Evolutionary conservation across 805 yeast species (phyloP).

Genomic region (Brettanomyces sp.): DNA sequence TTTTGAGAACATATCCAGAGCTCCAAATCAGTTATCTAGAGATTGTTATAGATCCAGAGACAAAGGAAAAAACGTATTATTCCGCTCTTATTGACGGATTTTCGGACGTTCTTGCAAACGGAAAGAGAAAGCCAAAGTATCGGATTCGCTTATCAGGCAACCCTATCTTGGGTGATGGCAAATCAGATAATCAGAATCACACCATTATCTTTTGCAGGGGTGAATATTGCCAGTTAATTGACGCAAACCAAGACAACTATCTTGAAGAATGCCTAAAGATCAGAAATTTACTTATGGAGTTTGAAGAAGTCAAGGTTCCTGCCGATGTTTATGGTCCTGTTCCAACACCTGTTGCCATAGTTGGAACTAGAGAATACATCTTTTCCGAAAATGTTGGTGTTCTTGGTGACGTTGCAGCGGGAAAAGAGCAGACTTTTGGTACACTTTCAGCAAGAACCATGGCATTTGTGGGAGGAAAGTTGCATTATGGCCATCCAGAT

Average conservation of each 20-base stretch:
- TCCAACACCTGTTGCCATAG: slow-evolving; percentile 61
- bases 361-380: slow-evolving; percentile 78
- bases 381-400: slow-evolving; percentile 78
- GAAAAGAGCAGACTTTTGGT: slow-evolving; percentile 83
- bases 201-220: slow-evolving; percentile 70
- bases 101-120: slow-evolving; percentile 50
- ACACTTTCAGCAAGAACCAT: slow-evolving; percentile 75
- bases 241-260: slow-evolving; percentile 79
- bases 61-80: slow-evolving; percentile 39
- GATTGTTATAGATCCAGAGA: slow-evolving; percentile 35
- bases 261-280: slow-evolving; percentile 76
- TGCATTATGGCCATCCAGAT: slow-evolving; percentile 85
- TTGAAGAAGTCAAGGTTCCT: slow-evolving; percentile 41
- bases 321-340: slow-evolving; percentile 17
- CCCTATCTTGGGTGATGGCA: slow-evolving; percentile 80
- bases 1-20: slow-evolving; percentile 58
- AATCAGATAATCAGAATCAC: slow-evolving; percentile 76
- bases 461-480: slow-evolving; percentile 74
- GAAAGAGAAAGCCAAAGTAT: slow-evolving; percentile 52
- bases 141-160: slow-evolving; percentile 64
- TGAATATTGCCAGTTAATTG: slow-evolving; percentile 70
- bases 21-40: slow-evolving; percentile 56
- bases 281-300: slow-evolving; percentile 65
- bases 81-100: slow-evolving; percentile 67
- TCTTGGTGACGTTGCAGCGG: slow-evolving; percentile 80